phyloP scores from a whole-genome alignment of 148 eudicot genomes.

The Arctostaphylos glauca region DNA sequence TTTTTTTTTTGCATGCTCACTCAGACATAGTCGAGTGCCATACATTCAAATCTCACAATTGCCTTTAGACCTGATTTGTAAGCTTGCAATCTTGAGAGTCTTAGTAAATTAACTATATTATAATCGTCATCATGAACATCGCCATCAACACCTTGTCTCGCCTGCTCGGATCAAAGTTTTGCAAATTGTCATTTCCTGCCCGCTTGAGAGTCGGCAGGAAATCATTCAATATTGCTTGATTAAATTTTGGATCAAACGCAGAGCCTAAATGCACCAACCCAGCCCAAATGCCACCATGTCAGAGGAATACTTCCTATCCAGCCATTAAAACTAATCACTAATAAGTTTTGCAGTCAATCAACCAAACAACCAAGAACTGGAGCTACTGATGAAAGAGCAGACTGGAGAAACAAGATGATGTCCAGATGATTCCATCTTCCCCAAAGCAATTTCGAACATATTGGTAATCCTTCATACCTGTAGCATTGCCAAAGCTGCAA shows the following conservation, averaged over 20 bases:
- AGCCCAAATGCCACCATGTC: neutral
- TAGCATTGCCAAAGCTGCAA: neutral
- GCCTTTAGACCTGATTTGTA: neutral
- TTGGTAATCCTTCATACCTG: neutral
- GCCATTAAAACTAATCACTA: neutral
- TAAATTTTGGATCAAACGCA: neutral
- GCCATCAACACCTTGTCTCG: neutral
- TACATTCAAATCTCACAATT: neutral
- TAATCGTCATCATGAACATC: neutral
- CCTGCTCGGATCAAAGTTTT: neutral
- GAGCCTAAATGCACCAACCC: neutral
- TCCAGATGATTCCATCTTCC: neutral
- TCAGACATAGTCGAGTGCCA: neutral
- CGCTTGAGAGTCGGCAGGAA: neutral
- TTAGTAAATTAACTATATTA: neutral
- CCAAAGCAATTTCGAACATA: neutral
- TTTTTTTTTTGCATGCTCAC: neutral
- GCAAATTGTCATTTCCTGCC: neutral
- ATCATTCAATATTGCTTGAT: neutral
- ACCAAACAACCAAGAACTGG: neutral
- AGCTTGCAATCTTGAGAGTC: neutral
- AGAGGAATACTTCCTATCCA: too few species aligned
- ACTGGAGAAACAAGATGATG: constrained; percentile 1
- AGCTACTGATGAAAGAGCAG: neutral
- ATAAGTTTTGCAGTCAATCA: neutral